Base-by-base conservation (phyloP, 257 asterid genomes). In the Ophiorrhiza pumila region DNA sequence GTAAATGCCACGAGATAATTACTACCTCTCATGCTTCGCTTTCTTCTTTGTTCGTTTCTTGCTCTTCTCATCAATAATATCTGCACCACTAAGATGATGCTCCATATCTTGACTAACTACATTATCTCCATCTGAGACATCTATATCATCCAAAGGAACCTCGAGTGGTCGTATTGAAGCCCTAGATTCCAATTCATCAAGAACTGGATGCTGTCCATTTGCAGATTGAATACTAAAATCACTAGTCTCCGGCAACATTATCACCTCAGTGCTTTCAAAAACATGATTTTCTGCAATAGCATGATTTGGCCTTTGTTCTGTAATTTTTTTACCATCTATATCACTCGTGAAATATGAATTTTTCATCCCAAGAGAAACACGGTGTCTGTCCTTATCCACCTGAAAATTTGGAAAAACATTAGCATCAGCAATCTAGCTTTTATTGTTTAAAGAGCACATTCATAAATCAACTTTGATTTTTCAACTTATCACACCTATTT, bases 311-410 rank as follows among this genome's bases (percentile, higher is more conserved):
- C 37, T 76, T 56, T 66, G 74, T 45, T 71, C 73, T 27, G 84
- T 62, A 78, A 77, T 63, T 71, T 80, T 78, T 49, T 78, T 77
- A 63, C 53, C 74, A 69, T 68, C 81, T 42, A 69, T 76, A 76
- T 78, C 91, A 49, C 83, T 87, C 63, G 59, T 31, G 39, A 95
- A 53, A 80, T 95, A 92, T 22, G 97, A 85, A 17, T 76, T 75
- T 85, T 90, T 95, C 97, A 95, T 88, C 78, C 99, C 99, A 69
- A 95, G 96, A 65, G 98, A 85, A 60, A 95, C 82, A 45, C 98
- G 83, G 62, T 83, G 83, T 82, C 88, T 89, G 53, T 92, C 99
- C 81, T 84, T 88, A 81, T 95, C 98, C 81, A 95, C 98, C 99
- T 91, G 86, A 64, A 69, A 68, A 46, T 43, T 35, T 25, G 57